Conservation (phyloP, 2,329 filamentous ascomycete species). For the Setomelanomma holmii region DNA sequence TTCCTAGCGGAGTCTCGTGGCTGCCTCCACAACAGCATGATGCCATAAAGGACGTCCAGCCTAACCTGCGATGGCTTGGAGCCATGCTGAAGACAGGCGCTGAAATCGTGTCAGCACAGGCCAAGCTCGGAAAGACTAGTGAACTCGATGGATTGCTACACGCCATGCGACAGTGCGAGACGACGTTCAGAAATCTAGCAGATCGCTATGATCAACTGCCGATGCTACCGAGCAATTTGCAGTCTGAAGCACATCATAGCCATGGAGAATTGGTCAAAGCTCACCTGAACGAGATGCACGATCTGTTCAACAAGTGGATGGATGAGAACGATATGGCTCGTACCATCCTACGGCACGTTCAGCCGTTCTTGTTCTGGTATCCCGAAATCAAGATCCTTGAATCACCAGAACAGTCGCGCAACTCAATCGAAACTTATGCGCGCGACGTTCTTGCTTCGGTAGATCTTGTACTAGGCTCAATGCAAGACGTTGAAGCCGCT, state of each 20-base stretch:
- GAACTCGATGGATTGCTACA: constrained; percentile 34
- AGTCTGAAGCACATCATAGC: constrained; percentile 23
- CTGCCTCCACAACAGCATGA: constrained; percentile 17
- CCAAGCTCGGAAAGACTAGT: constrained; percentile 63
- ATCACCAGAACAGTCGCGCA: constrained; percentile 6
- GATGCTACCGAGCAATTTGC: constrained; percentile 34
- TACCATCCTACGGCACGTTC: constrained; percentile 64
- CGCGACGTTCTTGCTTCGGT: constrained; percentile 68
- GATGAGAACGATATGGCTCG: constrained; percentile 32
- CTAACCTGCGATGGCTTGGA: constrained; percentile 65
- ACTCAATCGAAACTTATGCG: constrained; percentile 57
- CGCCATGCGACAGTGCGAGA: constrained; percentile 34
- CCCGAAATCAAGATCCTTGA: constrained; percentile 4
- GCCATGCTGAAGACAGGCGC: constrained; percentile 70
- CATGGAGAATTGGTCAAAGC: constrained; percentile 20
- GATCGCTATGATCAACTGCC: constrained; percentile 28
- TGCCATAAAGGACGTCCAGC: constrained; percentile 17
- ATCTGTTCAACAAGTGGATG: constrained; percentile 25
- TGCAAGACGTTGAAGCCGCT: constrained; percentile 73
- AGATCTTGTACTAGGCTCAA: constrained; percentile 78
- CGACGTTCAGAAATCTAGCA: constrained; percentile 20
- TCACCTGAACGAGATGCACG: constrained; percentile 22
- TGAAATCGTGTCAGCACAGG: constrained; percentile 70
- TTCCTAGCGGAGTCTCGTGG: constrained; percentile 20
- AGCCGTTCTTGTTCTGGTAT: constrained; percentile 64